Base-by-base conservation (phyloP, 805 yeast genomes). In the Teunomyces funiuensis region DNA sequence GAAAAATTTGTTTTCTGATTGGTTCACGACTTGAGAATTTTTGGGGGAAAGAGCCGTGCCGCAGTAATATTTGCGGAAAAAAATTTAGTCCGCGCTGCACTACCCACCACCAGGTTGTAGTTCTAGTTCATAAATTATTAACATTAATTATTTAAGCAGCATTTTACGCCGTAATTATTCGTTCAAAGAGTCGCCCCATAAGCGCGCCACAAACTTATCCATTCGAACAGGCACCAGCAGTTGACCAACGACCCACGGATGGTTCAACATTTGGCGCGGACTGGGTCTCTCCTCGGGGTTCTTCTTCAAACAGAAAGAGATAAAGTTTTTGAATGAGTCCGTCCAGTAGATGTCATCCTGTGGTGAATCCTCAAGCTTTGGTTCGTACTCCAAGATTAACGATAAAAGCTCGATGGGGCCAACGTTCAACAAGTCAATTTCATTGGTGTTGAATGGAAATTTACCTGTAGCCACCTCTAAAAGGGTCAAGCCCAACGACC, bases 401-500 rank as follows among this genome's bases (percentile, higher is more conserved):
- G 88, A 77, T 31, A 93, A 66, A 9, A 93, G 73, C 63, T 91
- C 99, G 36, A 91, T 88, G 1, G 98, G 98, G 10, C 60, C 79
- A 66, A 47, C 44, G 26, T 47, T 72, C 71, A 37, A 61, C 49
- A 57, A 49, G 33, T 65, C 69, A 22, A 63, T 61, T 33, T 58
- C 43, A 18, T 76, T 76, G 23, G 43, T 30, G 17, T 46, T 50
- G 58, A 85, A 85, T 6, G 99, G 99, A 60, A 91, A 91, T 50
- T 76, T 71, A n/a, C 96, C 95, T 56, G 80, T 82, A 3, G 98
- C 97, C 19, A 91, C 97, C 58, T 93, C 99, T 55, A 93, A 68
- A 36, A 93, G 66, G 2, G 98, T 90, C 31, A 93, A 71, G 0
- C 99, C 99, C 23, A 93, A 66, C 1, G 97, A 89, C 99, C 99